Evolutionary conservation across 768 basidiomycete genomes (phyloP), one percentile per base, ranked within the genome.

Genomic region (Boletus rex-veris): DNA sequence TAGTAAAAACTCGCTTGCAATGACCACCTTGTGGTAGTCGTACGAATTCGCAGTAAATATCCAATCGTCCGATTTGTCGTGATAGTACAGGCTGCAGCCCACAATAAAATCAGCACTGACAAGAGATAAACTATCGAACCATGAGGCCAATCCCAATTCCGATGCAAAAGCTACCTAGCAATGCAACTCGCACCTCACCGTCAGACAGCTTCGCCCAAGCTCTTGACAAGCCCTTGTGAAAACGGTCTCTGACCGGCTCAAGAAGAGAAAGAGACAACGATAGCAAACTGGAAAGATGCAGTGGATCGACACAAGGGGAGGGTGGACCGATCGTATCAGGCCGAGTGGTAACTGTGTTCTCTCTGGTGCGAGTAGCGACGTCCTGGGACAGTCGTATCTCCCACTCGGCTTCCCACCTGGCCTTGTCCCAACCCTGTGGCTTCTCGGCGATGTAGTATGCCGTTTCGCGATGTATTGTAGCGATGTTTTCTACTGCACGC

Each of bases 361-460:
- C 74, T 30, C 80, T 75, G 46, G 79, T 55, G 15, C 80, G 69
- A 18, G 62, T 68, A 12, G 84, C 81, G 33, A 86, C 84, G 47
- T 87, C 84, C 36, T 75, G 73, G 18, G 85, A 86, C n/a, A 88
- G 72, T 33, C 69, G 72, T 15, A 68, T 69, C 60, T 81, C 80
- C 84, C 84, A 87, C 59, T 85, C 80, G 3, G 79, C 74, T 63
- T 87, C 86, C 85, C 85, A 88, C 45, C 71, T 76, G 15, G 77
- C 76, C 69, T 85, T 84, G 63, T 79, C 77, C 86, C 85, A 87
- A 3, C 60, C 65, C 12, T 65, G 53, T 41, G 52, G 28, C 51
- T 49, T 65, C 64, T 54, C 65, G 48, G 58, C 60, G 18, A 64
- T 43, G 48, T 56, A 55, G 15, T 50, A 52, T 19, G 47, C 42